Evolutionary conservation across 148 eudicot genomes (phyloP), one percentile per base, ranked within the genome.

Genomic region (Chenopodium suecicum): DNA sequence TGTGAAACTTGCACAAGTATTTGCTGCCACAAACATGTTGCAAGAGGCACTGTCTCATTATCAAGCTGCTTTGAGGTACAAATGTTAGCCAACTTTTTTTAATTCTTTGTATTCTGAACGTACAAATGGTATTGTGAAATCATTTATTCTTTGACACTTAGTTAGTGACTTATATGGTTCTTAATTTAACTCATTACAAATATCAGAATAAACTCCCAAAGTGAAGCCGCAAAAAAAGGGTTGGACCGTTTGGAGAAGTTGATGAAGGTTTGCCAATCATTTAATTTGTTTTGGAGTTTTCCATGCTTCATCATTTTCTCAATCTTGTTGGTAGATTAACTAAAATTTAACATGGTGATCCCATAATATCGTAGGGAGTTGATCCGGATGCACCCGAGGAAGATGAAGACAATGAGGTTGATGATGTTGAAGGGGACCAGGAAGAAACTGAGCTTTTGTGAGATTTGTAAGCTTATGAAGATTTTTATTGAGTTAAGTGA

Each of bases 341-440:
- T 41, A 14, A 23, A 50, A 32, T 23, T 62, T 70, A 22, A 78
- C 44, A 25, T 44, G 25, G 62, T 76, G 58, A 69, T 67, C 37
- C 41, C 62, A 4, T 74, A 29, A 31, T 74, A 68, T 84, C 81
- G 83, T 63, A 96, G 99, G 99, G 99, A 73, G 89, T 96, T 67
- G 99, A 96, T 86, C 99, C 99, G 0, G 99, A 96, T 90, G 99
- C 98, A 34, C 94, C 95, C 0, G 99, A 96, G 76, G 99, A 96
- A 73, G 98, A 96, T n/a, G 99, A 96, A 77, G 99, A 94, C 52
- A 91, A 96, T 79, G 98, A 96, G 67, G 96, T 85, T 4, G 99
- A 95, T 56, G 98, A 94, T 58, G 93, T 81, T 29, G 99, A 95
- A 83, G 99, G 89, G 9, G 99, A 95, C 82, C 94, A 90, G 78